These are phyloP conservation scores for Chrysosphaeria jannelii DNA, from an alignment of 2,329 filamentous ascomycete species.

Conservation along the genomic window DNA sequence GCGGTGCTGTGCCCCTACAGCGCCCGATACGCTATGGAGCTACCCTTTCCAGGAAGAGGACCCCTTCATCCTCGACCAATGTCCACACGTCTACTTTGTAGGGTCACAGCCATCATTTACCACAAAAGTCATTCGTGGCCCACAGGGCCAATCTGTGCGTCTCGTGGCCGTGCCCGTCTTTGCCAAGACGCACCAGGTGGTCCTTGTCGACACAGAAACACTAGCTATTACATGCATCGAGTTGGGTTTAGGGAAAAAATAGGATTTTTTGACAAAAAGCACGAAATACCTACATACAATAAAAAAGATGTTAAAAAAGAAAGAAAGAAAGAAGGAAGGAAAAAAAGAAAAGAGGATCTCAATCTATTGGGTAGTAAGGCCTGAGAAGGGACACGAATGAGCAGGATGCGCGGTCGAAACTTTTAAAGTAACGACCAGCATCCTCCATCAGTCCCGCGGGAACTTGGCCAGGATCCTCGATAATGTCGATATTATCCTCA, in stretches of 20 bases:
- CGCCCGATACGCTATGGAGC: slow-evolving; percentile 84
- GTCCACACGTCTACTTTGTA: slow-evolving; percentile 75
- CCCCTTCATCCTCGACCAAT: slow-evolving; percentile 59
- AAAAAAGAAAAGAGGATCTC: not conserved
- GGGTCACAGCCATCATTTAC: slow-evolving; percentile 60
- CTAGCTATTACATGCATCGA: too few species aligned
- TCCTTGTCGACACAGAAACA: slow-evolving; percentile 64
- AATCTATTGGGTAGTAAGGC: not conserved
- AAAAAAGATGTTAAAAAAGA: not conserved
- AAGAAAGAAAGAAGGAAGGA: not conserved
- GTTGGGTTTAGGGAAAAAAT: too few species aligned
- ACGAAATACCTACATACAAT: not conserved
- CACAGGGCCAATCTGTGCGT: slow-evolving; percentile 37
- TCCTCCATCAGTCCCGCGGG: too few species aligned
- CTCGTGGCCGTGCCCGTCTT: slow-evolving; percentile 69
- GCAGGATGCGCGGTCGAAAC: not conserved
- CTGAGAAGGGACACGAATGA: not conserved
- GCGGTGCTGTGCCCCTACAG: slow-evolving; percentile 74
- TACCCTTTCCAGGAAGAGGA: slow-evolving; percentile 92
- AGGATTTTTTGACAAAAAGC: not conserved
- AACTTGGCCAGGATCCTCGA: too few species aligned
- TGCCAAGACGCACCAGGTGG: slow-evolving; percentile 42
- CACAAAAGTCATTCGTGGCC: slow-evolving; percentile 35
- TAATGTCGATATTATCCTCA: too few species aligned
- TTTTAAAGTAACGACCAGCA: not conserved